Conservation (phyloP, 192 early-diverging fungal species). For the Chytriomyces sp. region DNA sequence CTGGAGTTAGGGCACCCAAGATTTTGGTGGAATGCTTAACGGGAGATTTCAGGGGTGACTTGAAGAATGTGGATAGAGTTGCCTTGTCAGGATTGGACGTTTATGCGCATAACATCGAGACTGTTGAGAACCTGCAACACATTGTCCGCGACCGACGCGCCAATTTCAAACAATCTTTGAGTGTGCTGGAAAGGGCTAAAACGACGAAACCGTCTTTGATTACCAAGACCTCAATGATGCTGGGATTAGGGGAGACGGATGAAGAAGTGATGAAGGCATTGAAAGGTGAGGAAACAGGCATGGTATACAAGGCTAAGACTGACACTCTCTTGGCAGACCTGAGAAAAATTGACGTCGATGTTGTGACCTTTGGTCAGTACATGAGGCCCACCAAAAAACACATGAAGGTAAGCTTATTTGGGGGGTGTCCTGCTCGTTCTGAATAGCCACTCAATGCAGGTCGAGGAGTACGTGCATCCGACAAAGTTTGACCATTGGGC, state of each 20-base stretch:
- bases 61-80: constrained; percentile 77
- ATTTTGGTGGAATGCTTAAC: constrained; percentile 96
- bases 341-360: constrained; percentile 82
- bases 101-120: constrained; percentile 98
- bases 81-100: constrained; percentile 92
- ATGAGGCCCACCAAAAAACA: constrained; percentile 99
- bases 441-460: constrained; percentile 28
- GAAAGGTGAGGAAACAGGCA: constrained; percentile 54
- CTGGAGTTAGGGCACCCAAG: constrained; percentile 69
- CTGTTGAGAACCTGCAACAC: constrained; percentile 86
- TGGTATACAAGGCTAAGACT: constrained; percentile 7
- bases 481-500: constrained; percentile 89
- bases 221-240: constrained; percentile 98
- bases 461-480: constrained; percentile 90
- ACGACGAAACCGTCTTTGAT: constrained; percentile 73
- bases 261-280: constrained; percentile 88
- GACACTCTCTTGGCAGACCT: constrained; percentile 53
- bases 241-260: constrained; percentile 95
- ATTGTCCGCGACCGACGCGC: constrained; percentile 92
- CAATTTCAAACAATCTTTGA: constrained; percentile 87
- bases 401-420: constrained; percentile 72
- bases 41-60: constrained; percentile 85
- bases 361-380: constrained; percentile 97
- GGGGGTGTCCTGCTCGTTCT: not conserved
- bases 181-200: constrained; percentile 88